Evolutionary conservation across 352 stramenopile genomes (phyloP).

Genomic region (Phytophthora idaei): DNA sequence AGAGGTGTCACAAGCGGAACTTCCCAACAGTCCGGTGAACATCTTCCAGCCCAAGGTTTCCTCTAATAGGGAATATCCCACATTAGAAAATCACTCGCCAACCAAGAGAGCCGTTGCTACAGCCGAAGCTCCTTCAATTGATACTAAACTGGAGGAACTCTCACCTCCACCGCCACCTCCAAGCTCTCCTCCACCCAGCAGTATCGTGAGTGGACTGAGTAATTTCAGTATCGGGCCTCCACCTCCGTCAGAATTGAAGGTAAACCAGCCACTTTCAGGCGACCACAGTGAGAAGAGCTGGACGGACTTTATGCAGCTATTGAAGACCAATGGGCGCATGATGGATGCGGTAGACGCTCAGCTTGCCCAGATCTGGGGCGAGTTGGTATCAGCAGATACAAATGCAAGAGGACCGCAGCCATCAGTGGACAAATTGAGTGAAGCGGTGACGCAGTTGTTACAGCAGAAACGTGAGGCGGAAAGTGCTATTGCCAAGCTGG

Average conservation of each 20-base stretch:
- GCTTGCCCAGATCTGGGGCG: conserved; percentile 31
- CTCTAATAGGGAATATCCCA: conserved; percentile 23
- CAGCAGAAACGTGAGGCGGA: conserved; percentile 54
- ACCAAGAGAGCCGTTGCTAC: conserved; percentile 1
- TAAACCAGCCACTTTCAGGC: conserved; percentile 23
- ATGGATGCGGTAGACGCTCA: conserved; percentile 39
- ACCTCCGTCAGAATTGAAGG: conserved; percentile 26
- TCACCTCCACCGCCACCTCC: conserved; percentile 3
- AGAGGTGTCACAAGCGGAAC: background rate
- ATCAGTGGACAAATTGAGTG: conserved; percentile 32
- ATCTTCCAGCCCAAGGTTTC: conserved; percentile 18
- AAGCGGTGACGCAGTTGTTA: conserved; percentile 40
- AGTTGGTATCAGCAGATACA: conserved; percentile 25
- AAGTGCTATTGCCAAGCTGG: conserved; percentile 38
- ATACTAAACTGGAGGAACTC: conserved; percentile 24
- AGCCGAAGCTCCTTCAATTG: conserved; percentile 23
- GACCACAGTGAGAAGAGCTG: conserved; percentile 38
- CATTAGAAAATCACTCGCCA: conserved; percentile 18
- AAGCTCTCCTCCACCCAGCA: conserved; percentile 20
- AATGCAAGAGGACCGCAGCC: conserved; percentile 16
- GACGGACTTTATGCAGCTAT: conserved; percentile 42
- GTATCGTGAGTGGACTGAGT: conserved; percentile 22
- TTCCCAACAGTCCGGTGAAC: conserved; percentile 12
- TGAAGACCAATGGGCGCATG: conserved; percentile 35
- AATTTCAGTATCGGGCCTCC: conserved; percentile 33